These are phyloP conservation scores for Cubamyces lactineus DNA, from an alignment of 768 basidiomycete genomes.

Conservation along the genomic window DNA sequence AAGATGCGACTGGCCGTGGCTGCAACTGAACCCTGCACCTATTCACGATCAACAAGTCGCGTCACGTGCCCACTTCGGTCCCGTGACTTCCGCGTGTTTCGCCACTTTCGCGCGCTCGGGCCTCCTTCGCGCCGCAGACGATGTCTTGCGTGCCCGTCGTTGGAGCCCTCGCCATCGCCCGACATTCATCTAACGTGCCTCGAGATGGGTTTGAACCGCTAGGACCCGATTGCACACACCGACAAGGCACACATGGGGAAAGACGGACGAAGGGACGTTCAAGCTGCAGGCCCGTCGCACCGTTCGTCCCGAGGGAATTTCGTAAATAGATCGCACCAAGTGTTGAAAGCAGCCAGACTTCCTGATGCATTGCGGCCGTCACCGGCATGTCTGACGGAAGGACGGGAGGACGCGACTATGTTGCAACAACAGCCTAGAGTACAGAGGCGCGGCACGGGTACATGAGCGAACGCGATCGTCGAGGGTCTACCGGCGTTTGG, in stretches of 20 bases:
- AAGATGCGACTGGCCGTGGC: slow-evolving; percentile 30
- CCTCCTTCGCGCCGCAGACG: neutral
- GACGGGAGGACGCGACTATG: neutral
- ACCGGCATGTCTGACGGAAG: neutral
- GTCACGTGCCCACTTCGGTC: slow-evolving; percentile 32
- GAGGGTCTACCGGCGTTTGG: slow-evolving; percentile 11
- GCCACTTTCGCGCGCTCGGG: slow-evolving; percentile 28
- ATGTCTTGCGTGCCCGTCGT: neutral
- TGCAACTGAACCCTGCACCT: slow-evolving; percentile 28
- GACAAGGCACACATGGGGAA: neutral
- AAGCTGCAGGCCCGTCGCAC: neutral
- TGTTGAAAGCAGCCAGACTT: neutral
- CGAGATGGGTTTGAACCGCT: neutral
- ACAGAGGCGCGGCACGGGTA: slow-evolving; percentile 8
- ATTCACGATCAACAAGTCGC: slow-evolving; percentile 36
- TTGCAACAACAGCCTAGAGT: slow-evolving; percentile 10
- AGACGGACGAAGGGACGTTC: neutral
- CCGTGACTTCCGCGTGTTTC: slow-evolving; percentile 24
- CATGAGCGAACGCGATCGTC: slow-evolving; percentile 9
- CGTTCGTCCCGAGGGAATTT: neutral
- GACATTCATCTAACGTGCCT: too few species aligned
- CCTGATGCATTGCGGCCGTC: neutral
- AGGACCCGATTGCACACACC: neutral
- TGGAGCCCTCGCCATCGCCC: neutral
- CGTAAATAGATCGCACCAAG: neutral